Evolutionary conservation across 2,329 filamentous ascomycete genomes (phyloP).

Genomic region (Talaromyces sp.): DNA sequence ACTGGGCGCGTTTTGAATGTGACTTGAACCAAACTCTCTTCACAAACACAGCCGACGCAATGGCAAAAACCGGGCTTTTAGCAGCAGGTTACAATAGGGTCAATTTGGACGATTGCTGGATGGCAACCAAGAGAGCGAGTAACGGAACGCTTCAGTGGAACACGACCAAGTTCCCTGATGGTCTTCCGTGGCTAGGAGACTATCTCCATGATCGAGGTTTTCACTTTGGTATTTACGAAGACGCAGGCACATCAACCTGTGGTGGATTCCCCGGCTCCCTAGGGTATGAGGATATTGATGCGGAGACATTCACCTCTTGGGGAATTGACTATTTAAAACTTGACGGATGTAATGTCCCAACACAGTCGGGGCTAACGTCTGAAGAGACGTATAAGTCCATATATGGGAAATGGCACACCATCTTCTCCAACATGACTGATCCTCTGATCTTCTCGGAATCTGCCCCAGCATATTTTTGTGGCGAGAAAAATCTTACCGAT

Average conservation of each 20-base stretch:
- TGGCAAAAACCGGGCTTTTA: constrained; percentile 36
- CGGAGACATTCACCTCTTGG: constrained; percentile 32
- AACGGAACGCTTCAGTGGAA: constrained; percentile 39
- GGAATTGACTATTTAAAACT: constrained; percentile 46
- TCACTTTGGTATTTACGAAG: constrained; percentile 41
- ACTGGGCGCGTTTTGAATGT: constrained; percentile 45
- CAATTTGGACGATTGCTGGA: constrained; percentile 46
- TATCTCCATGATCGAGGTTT: constrained; percentile 35
- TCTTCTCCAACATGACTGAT: constrained; percentile 27
- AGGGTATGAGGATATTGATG: constrained; percentile 37
- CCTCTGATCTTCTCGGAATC: constrained; percentile 42
- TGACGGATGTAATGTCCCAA: constrained; percentile 35
- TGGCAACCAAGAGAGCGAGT: constrained; percentile 25
- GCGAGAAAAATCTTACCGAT: constrained; percentile 31
- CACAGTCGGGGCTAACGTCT: not conserved
- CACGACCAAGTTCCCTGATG: constrained; percentile 35
- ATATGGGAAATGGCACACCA: constrained; percentile 39
- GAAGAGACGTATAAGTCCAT: constrained; percentile 21
- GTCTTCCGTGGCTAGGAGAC: constrained; percentile 36
- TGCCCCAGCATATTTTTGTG: constrained; percentile 41
- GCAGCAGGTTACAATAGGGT: constrained; percentile 32
- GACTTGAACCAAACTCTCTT: constrained; percentile 45
- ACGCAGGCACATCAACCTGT: constrained; percentile 40
- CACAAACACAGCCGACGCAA: constrained; percentile 41
- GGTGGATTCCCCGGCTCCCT: constrained; percentile 38